Evolutionary conservation across 768 basidiomycete genomes (phyloP), one percentile per base, ranked within the genome.

Genomic region (Austroboletus eburneus): DNA sequence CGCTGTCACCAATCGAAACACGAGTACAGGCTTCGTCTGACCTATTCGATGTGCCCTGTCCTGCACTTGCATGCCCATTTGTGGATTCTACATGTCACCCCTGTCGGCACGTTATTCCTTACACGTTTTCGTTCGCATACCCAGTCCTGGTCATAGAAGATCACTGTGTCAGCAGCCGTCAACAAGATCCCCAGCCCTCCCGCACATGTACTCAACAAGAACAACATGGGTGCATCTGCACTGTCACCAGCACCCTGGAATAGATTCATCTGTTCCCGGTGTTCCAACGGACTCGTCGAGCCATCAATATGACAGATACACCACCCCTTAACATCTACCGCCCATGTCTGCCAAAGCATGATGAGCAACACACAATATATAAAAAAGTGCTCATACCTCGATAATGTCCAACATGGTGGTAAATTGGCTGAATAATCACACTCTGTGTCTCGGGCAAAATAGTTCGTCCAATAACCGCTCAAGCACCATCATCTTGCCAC

Each of bases 351-450:
- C n/a, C 12, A 33, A 17, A 43, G 1, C 18, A 18, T 7, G 18
- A 25, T 24, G 3, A 14, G 42, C 7, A 5, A 72, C 91, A 42
- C 58, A 96, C 95, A 87, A 94, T 46, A 71, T 70, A 38, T 94
- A 74, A 73, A 97, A 99, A 50, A 95, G 72, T 66, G 93, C 97
- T 66, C 94, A 98, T 62, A 98, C 95, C 63, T 98, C 95, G 37
- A 99, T 67, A 48, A 99, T 98, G 66, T 99, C 96, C 13, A 76
- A 76, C 48, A 98, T 89, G n/a, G 96, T 85, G 68, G 91, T 94
- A 96, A 99, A 98, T 67, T 98, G 96, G 57, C 91, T 95, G 73
- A 99, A 99, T 50, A 99, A 96, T 55, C 96, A 79, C 3, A 93
- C 89, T 9, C 96, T 81, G 3, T 91, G 95, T n/a, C 92, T 94